Evolutionary conservation across 2,329 filamentous ascomycete species (phyloP).

Genomic region (Pseudogymnoascus sp.): DNA sequence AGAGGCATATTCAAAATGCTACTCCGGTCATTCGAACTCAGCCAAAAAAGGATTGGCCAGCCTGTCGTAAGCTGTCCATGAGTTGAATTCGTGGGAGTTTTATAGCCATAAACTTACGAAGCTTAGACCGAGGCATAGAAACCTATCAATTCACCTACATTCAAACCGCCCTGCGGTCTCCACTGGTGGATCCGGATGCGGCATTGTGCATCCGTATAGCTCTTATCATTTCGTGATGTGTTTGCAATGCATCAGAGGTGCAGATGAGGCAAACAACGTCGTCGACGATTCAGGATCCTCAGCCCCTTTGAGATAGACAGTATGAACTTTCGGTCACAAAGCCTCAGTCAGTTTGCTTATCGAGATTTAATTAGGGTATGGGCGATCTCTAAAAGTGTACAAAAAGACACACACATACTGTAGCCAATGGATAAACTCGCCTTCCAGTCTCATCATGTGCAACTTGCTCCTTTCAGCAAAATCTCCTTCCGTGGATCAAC

Average conservation of each 20-base stretch:
- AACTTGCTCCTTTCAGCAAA: not conserved
- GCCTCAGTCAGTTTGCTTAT: constrained; percentile 1
- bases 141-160: not conserved
- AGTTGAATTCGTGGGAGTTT: not conserved
- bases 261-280: not conserved
- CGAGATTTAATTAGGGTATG: constrained; percentile 8
- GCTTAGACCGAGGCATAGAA: not conserved
- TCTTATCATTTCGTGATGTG: not conserved
- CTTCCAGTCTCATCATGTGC: not conserved
- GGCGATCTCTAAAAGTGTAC: constrained; percentile 5
- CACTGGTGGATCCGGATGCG: not conserved
- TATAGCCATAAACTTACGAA: not conserved
- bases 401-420: constrained; percentile 7
- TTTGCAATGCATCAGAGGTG: constrained; percentile 6
- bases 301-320: not conserved
- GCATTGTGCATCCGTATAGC: not conserved
- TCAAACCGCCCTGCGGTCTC: not conserved
- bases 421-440: constrained; percentile 6
- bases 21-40: not conserved
- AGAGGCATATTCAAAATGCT: not conserved
- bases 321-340: constrained; percentile 4
- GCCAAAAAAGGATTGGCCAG: not conserved
- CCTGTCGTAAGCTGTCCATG: not conserved
- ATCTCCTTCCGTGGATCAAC: constrained; percentile 1
- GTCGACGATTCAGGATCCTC: not conserved